Evolutionary conservation across 106 monocot species (phyloP), one percentile per base, ranked within the genome.

Genomic region (Posidonia australis): DNA sequence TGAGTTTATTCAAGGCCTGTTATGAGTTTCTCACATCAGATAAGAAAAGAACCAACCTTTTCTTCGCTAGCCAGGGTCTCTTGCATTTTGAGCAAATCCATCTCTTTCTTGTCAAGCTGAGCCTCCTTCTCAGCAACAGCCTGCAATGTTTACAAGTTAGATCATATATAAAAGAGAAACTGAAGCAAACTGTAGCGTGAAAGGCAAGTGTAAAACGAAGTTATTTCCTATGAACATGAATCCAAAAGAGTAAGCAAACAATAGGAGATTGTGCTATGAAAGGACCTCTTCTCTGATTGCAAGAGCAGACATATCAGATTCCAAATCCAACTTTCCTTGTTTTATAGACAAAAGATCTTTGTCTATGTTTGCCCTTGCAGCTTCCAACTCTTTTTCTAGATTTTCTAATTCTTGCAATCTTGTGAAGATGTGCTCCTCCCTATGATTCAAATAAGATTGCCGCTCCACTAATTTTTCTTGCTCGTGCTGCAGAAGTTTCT

Each of bases 31-130:
- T 21, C 5, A 53, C 10, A 60, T 41, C 19, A 56, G 27, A 46
- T 3, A 49, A 44, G 18, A 51, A 58, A 60, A 51, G 10, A 59
- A 44, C 6, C 0, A 76, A 93, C 86, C 56, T 77, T 72, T 78
- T 94, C 93, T 78, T 80, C 89, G 60, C 67, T 74, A 29, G 81
- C 76, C 68, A 84, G 74, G 30, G 70, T 96, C 67, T 87, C 87
- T 72, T 90, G 86, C 55, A 87, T 76, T 64, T 81, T 65, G 32
- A 87, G 73, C 18, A 96, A 65, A 46, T 96, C 90, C 22, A 78
- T 61, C 54, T 96, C 90, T 54, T 56, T 84, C 51, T 71, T 86
- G 13, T 82, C 84, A 65, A 90, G 75, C 63, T 76, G 58, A 47
- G 70, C 67, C 76, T 90, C 96, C 72, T 72, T 84, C 73, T 82